Evolutionary conservation across 768 basidiomycete species (phyloP), one percentile per base, ranked within the genome.

Genomic region (Lentinula sp.): DNA sequence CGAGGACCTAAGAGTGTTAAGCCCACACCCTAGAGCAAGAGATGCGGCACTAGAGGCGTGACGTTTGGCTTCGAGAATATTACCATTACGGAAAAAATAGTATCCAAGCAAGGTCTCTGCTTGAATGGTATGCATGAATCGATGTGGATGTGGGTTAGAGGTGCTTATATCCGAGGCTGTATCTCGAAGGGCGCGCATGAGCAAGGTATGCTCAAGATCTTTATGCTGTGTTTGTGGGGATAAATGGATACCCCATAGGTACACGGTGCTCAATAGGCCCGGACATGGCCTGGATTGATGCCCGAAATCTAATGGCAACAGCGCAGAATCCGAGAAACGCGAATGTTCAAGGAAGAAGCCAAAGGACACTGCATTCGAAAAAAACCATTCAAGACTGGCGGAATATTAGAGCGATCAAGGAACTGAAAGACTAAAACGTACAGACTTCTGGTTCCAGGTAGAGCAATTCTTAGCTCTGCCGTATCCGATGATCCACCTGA

Each of bases 321-420:
- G 75, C 8, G 75, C 71, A 3, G 77, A 71, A 39, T 75, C 73
- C 43, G 79, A 79, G 63, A 86, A 80, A 37, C 84, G 77, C 9
- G 76, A 58, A 4, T 70, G 66, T 61, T 78, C 71, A 58, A 92
- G 81, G 70, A 90, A 91, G 66, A 91, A 84, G 4, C 86, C 86
- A 60, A 89, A 78, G 64, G 85, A 79, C 28, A 28, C 3, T 28
- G 28, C 28, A 28, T 28, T 28, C 1, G 1, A 0, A 2, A 28
- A 28, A 28, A 28, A 28, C 28, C 28, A 28, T 28, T 28, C 28
- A 3, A 28, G 28, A 3, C 28, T 28, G 28, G 28, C 28, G 28
- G 28, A 28, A 28, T 28, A 28, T 28, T 28, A 28, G 28, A 28
- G 28, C 28, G 28, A 2, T 28, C 28, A 3, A 28, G 28, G 28